Conservation (phyloP, 495 filamentous ascomycete species). For the Penicillium taxi region DNA sequence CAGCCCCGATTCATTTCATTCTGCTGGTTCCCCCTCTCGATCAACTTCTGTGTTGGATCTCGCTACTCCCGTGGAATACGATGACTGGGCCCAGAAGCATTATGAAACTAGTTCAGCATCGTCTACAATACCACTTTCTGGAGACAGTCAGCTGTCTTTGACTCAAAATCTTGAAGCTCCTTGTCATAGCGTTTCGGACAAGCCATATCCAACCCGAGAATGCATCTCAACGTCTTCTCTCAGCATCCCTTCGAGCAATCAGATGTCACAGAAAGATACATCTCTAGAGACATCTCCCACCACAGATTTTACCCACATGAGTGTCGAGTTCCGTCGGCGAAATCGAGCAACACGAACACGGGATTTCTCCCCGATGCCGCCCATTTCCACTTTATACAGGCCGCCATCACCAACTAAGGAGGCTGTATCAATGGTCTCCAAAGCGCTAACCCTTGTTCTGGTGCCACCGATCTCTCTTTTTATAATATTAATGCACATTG, state of each 20-base stretch:
- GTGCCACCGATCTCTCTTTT: conserved; percentile 69
- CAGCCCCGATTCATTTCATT: conserved; percentile 55
- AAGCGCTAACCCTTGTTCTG: conserved; percentile 65
- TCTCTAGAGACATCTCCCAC: conserved; percentile 17
- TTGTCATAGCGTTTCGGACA: not conserved
- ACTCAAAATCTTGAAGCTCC: not conserved
- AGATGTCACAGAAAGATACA: not conserved
- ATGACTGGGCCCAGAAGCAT: conserved; percentile 14
- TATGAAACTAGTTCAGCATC: not conserved
- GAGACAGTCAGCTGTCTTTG: not conserved
- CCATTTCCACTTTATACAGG: conserved; percentile 58
- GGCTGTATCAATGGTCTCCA: conserved; percentile 60
- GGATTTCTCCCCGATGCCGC: conserved; percentile 62
- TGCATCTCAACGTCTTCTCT: conserved; percentile 2
- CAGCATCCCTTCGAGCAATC: conserved; percentile 1
- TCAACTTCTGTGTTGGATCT: conserved; percentile 16
- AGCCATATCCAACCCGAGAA: not conserved
- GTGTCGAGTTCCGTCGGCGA: conserved; percentile 45
- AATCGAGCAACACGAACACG: conserved; percentile 47
- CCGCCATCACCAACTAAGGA: conserved; percentile 45
- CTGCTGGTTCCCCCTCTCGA: conserved; percentile 34
- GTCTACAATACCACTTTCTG: not conserved
- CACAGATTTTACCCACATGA: conserved; percentile 41
- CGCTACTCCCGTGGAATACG: conserved; percentile 22
- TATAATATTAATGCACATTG: conserved; percentile 68